phyloP scores from a whole-genome alignment of 2,329 filamentous ascomycete genomes.

The Diaporthe ilicicola region DNA sequence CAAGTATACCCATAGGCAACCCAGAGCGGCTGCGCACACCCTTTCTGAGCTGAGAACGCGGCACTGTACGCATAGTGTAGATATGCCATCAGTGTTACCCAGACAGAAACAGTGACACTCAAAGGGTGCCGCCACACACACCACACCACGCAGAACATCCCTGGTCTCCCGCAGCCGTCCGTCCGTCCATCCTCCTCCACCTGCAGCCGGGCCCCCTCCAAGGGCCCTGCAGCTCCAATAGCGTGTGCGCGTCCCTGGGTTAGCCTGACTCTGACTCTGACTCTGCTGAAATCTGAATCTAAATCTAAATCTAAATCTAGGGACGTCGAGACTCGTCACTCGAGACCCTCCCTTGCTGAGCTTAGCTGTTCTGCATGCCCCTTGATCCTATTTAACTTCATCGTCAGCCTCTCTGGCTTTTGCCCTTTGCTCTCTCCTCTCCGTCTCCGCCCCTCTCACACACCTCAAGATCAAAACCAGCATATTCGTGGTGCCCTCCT shows the following conservation, averaged over 20 bases:
- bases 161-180: conserved; percentile 1
- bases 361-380: conserved; percentile 13
- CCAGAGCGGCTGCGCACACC: background rate
- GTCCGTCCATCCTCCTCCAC: background rate
- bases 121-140: background rate
- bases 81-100: background rate
- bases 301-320: conserved; percentile 24
- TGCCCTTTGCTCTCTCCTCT: background rate
- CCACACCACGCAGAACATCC: background rate
- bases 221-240: conserved; percentile 19
- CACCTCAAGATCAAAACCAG: background rate
- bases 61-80: too few species aligned
- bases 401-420: conserved; percentile 1
- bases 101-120: background rate
- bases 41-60: too few species aligned
- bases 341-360: conserved; percentile 26
- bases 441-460: conserved; percentile 4
- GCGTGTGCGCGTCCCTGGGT: conserved; percentile 10
- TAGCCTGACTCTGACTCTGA: conserved; percentile 27
- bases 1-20: background rate
- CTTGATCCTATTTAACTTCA: conserved; percentile 29
- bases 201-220: background rate
- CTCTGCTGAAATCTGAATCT: conserved; percentile 25
- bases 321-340: conserved; percentile 18
- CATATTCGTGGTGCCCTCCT: background rate